Evolutionary conservation across 768 basidiomycete species (phyloP).

Genomic region (Rickenella mellea): DNA sequence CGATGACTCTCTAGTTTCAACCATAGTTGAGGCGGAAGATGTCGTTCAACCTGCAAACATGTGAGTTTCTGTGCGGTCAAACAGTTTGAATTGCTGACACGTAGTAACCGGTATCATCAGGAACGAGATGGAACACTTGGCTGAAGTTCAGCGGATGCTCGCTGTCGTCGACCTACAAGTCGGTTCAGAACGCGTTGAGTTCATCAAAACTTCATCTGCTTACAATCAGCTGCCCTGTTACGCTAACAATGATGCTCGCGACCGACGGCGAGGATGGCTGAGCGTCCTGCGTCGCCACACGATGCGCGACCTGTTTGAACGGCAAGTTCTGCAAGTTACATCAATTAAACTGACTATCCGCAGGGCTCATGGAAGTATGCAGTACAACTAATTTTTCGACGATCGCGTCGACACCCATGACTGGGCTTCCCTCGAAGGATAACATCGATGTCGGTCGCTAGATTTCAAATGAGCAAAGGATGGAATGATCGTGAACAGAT

Average conservation of each 20-base stretch:
- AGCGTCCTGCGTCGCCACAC: conserved; percentile 73
- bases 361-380: neutral
- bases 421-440: conserved; percentile 60
- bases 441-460: conserved; percentile 82
- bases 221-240: conserved; percentile 81
- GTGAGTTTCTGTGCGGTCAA: conserved; percentile 1
- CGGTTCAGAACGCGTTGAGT: neutral
- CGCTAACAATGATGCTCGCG: conserved; percentile 66
- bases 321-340: conserved; percentile 56
- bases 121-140: conserved; percentile 88
- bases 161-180: conserved; percentile 66
- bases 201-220: conserved; percentile 18
- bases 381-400: conserved; percentile 64
- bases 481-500: conserved; percentile 15
- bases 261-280: conserved; percentile 65
- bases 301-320: conserved; percentile 75
- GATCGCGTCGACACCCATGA: conserved; percentile 48
- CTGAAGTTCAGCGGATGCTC: conserved; percentile 79
- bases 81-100: conserved; percentile 47
- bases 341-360: neutral
- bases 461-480: conserved; percentile 5
- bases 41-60: conserved; percentile 60
- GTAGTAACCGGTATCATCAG: conserved; percentile 66
- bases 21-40: conserved; percentile 87
- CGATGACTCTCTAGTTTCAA: too few relatives aligned